A percentile compares a stretch with the other conserved stretches of the same genome.
phyloP scores from a whole-genome alignment of 2,329 filamentous ascomycete species.

The Sarocladium brachiariae region DNA sequence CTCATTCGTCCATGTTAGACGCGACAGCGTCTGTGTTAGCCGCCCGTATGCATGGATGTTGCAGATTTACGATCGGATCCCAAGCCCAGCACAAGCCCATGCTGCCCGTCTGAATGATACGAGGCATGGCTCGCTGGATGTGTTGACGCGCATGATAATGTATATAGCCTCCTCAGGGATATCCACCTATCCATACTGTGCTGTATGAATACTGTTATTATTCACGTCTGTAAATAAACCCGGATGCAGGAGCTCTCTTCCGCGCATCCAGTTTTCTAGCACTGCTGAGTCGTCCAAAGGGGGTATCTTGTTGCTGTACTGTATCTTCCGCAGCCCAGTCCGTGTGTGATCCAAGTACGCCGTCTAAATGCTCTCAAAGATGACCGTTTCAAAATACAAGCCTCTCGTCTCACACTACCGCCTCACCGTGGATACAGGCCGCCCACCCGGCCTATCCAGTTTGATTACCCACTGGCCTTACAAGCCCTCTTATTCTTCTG shows the following conservation, averaged over 20 bases:
- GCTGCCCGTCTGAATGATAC: neutral
- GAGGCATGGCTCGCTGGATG: neutral
- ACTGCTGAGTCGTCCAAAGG: slow-evolving; percentile 3
- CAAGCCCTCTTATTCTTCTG: neutral
- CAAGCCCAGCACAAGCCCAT: neutral
- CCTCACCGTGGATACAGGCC: neutral
- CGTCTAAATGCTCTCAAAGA: neutral
- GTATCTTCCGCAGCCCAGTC: neutral
- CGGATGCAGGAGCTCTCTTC: neutral
- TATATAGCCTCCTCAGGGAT: no score
- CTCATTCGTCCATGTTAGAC: neutral
- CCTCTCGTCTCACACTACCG: neutral
- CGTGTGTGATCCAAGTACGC: neutral
- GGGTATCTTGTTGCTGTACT: neutral
- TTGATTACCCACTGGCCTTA: neutral
- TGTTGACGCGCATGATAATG: neutral
- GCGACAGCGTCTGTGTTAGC: neutral
- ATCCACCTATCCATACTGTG: neutral
- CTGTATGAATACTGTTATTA: no score
- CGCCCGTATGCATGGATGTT: neutral
- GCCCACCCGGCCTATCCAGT: neutral
- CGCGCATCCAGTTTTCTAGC: no score
- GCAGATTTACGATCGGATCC: neutral
- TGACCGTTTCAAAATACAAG: neutral
- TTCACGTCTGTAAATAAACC: neutral